These are phyloP conservation scores for Capsella rubella DNA, from an alignment of 441 rosid genomes.

Conservation along the genomic window DNA sequence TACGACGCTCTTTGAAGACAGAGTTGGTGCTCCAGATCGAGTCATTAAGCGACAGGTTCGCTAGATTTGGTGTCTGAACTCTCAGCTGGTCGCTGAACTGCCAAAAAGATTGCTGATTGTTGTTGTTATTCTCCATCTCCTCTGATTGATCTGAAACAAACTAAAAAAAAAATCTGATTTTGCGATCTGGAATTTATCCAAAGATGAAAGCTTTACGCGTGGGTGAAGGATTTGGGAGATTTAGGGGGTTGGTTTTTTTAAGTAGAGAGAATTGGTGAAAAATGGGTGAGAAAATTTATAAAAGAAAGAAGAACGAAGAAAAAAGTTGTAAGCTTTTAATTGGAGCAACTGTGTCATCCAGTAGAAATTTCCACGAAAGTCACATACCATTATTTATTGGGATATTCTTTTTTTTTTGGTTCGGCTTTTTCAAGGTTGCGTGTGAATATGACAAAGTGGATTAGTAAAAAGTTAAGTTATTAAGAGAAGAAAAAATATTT, in stretches of 20 bases:
- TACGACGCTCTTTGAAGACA: slow-evolving; percentile 64
- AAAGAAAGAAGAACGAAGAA: slow-evolving; percentile 11
- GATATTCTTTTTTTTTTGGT: too few species aligned
- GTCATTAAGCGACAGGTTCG: slow-evolving; percentile 80
- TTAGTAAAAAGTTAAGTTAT: slow-evolving; percentile 22
- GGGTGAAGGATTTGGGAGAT: background rate
- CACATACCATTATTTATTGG: background rate
- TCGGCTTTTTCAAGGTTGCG: slow-evolving; percentile 21
- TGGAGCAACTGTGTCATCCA: slow-evolving; percentile 22
- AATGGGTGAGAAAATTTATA: slow-evolving; percentile 14
- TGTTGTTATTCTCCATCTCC: slow-evolving; percentile 65
- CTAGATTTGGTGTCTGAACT: slow-evolving; percentile 59
- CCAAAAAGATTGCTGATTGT: slow-evolving; percentile 81
- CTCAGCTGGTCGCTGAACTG: slow-evolving; percentile 94
- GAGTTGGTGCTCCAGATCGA: slow-evolving; percentile 82
- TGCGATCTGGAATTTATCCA: slow-evolving; percentile 6
- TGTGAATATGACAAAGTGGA: slow-evolving; percentile 64
- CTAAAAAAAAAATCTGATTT: background rate
- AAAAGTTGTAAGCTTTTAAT: slow-evolving; percentile 42
- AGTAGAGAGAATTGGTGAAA: slow-evolving; percentile 7
- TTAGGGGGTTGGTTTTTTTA: slow-evolving; percentile 15
- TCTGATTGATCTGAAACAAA: background rate
- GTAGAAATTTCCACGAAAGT: slow-evolving; percentile 61
- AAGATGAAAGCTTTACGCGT: background rate
- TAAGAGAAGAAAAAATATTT: background rate